A percentile compares a stretch with the other conserved stretches of the same genome.
phyloP scores from a whole-genome alignment of 2,329 filamentous ascomycete genomes.

The Alternaria sp. region DNA sequence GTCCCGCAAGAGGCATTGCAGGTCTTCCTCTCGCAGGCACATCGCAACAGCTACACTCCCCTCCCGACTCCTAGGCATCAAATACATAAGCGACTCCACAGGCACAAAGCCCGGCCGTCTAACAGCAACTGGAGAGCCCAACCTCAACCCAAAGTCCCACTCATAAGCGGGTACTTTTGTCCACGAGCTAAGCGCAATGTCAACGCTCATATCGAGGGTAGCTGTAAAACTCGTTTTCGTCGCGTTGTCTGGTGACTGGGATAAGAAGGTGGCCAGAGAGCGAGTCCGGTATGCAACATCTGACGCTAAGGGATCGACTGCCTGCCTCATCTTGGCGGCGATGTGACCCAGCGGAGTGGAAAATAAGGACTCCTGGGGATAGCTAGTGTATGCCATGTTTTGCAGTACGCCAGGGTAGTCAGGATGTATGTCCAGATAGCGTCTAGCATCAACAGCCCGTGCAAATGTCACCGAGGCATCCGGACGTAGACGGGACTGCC shows the following conservation, averaged over 20 bases:
- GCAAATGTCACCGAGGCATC: slow-evolving; percentile 46
- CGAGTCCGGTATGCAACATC: slow-evolving; percentile 18
- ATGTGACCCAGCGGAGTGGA: slow-evolving; percentile 38
- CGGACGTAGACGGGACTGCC: slow-evolving; percentile 47
- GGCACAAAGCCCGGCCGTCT: slow-evolving; percentile 58
- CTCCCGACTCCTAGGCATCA: slow-evolving; percentile 45
- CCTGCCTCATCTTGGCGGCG: background rate
- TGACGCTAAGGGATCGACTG: background rate
- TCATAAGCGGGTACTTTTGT: slow-evolving; percentile 56
- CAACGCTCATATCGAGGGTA: slow-evolving; percentile 27
- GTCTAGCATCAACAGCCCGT: slow-evolving; percentile 61
- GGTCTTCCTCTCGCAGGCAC: slow-evolving; percentile 58
- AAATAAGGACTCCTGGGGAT: slow-evolving; percentile 37
- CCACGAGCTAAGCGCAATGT: slow-evolving; percentile 66
- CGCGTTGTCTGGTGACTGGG: slow-evolving; percentile 47
- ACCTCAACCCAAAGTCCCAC: slow-evolving; percentile 58
- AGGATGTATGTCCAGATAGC: slow-evolving; percentile 52
- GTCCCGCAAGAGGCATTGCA: slow-evolving; percentile 29
- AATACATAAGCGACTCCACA: slow-evolving; percentile 59
- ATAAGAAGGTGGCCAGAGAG: slow-evolving; percentile 54
- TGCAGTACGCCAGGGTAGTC: slow-evolving; percentile 60
- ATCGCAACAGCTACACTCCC: slow-evolving; percentile 57
- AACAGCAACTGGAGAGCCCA: slow-evolving; percentile 59
- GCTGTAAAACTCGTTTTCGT: slow-evolving; percentile 44
- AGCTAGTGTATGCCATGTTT: slow-evolving; percentile 56